These are phyloP conservation scores for Trichopus zeylanicus DNA, from an alignment of 116 monocot species.

Conservation along the genomic window DNA sequence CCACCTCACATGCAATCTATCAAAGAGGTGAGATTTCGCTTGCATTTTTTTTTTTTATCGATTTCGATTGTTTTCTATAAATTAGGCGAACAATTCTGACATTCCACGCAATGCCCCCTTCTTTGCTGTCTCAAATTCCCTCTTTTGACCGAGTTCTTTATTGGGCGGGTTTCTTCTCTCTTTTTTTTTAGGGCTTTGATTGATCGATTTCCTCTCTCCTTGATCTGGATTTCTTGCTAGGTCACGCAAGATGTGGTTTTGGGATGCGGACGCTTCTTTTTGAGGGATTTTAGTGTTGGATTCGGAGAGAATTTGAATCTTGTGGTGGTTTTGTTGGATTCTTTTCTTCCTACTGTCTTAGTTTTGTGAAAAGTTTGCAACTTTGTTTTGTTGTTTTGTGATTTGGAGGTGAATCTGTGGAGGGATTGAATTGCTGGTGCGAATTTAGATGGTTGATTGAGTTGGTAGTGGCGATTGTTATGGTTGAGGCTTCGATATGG, in stretches of 20 bases:
- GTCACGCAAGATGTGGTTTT: too few species aligned
- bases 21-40: not conserved
- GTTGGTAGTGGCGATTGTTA: too few species aligned
- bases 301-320: not conserved
- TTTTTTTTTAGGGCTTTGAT: not conserved
- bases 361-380: not conserved
- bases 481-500: constrained; percentile 14
- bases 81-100: not conserved
- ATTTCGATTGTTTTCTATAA: not conserved
- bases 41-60: not conserved
- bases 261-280: constrained; percentile 4
- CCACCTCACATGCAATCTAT: constrained; percentile 1
- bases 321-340: not conserved
- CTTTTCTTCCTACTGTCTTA: not conserved
- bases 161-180: too few species aligned
- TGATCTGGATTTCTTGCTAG: constrained; percentile 2
- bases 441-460: not conserved
- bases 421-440: not conserved
- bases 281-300: not conserved
- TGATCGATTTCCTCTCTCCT: not conserved
- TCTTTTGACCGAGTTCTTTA: not conserved
- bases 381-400: not conserved
- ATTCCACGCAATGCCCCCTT: not conserved
- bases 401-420: not conserved
- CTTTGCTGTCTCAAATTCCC: not conserved